A percentile compares a stretch with the other conserved stretches of the same genome.
phyloP scores from a whole-genome alignment of 805 yeast species.

The Cyberlindnera saturnus region DNA sequence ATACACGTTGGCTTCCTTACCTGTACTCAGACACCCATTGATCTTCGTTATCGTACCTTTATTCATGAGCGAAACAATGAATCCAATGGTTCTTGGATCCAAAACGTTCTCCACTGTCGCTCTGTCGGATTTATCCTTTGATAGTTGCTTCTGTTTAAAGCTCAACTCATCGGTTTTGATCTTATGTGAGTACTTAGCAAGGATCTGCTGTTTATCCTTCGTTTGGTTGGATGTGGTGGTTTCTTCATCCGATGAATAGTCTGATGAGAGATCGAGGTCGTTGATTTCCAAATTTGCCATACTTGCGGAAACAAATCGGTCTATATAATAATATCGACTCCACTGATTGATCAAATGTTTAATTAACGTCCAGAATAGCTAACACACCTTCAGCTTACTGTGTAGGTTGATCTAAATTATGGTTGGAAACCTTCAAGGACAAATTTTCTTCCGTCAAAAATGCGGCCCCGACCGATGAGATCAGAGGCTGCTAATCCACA shows the following conservation, averaged over 20 bases:
- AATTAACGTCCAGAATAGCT: too few species aligned
- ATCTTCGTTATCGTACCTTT: slow-evolving; percentile 80
- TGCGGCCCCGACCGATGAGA: too few species aligned
- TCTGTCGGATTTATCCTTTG: slow-evolving; percentile 82
- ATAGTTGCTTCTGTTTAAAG: slow-evolving; percentile 48
- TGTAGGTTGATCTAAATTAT: too few species aligned
- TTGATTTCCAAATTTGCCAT: neutral
- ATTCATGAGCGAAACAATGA: slow-evolving; percentile 73
- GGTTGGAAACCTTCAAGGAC: too few species aligned
- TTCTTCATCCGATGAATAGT: neutral
- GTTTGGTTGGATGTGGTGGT: slow-evolving; percentile 9
- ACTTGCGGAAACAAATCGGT: too few species aligned
- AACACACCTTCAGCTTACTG: too few species aligned
- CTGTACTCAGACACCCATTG: slow-evolving; percentile 93
- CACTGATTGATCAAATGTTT: too few species aligned
- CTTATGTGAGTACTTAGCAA: slow-evolving; percentile 56
- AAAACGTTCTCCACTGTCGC: slow-evolving; percentile 97
- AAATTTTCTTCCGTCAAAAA: too few species aligned
- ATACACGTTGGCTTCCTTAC: slow-evolving; percentile 98
- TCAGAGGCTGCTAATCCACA: too few species aligned
- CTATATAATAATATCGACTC: too few species aligned
- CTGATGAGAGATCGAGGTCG: neutral
- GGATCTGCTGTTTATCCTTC: slow-evolving; percentile 40
- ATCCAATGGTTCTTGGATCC: slow-evolving; percentile 88
- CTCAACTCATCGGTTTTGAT: slow-evolving; percentile 59